Base-by-base conservation (phyloP, 805 yeast species). In the Candida silvatica region DNA sequence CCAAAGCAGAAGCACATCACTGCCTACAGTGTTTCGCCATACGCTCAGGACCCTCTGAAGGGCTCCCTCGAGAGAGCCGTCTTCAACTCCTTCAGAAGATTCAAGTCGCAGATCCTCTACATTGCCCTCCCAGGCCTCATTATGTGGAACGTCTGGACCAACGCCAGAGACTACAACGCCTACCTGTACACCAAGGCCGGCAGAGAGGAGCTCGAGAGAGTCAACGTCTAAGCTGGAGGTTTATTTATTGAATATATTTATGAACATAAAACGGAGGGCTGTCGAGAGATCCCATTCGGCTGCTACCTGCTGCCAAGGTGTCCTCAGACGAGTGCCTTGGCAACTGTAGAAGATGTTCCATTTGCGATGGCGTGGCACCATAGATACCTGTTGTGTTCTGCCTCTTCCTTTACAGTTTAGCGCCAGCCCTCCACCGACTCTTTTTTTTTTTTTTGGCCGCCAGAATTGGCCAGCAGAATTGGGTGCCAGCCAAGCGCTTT, bases 121-220 rank as follows among this genome's bases (percentile, higher is more conserved):
- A 64, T 90, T 40, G 63, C 74, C 36, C 57, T 86, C 47, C 98
- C 98, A 48, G 86, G 74, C 46, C 67, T 76, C 39, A 61, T 84
- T 47, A 79, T 84, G 57, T 86, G 90, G 83, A 77, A 76, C 61
- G 64, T 90, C 67, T 86, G 95, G 95, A 76, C 74, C 45, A 63
- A 70, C 58, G 88, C 94, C 47, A 78, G 86, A 68, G 87, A 81
- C 58, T 87, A 87, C 77, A 84, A 90, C 66, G 90, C 78, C 60
- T 88, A 69, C 77, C 74, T 90, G 61, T 90, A 90, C 75, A 87
- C 97, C 64, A 90, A 90, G 74, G 97, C 84, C 46, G 98, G 98
- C 62, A 85, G 88, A 70, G 90, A 81, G 71, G 95, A 90, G 59
- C 75, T 90, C 58, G 90, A 74, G 62, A 77, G 75, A 62, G 77